A percentile compares a stretch with the other conserved stretches of the same genome.
phyloP scores from a whole-genome alignment of 352 stramenopile species.

The Phytophthora europaea region DNA sequence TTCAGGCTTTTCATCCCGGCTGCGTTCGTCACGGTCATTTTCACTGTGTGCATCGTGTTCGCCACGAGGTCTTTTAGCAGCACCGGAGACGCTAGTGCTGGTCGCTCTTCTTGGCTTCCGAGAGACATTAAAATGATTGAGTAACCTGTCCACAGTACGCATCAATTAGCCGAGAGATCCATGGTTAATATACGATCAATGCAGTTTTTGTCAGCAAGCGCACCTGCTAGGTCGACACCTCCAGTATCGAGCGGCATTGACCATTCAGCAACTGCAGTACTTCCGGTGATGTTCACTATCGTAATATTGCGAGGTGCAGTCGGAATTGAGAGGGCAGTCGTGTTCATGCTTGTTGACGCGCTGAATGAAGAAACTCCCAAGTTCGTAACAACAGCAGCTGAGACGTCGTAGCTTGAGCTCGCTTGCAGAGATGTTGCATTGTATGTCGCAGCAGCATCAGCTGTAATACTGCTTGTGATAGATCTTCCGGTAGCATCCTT shows the following conservation, averaged over 20 bases:
- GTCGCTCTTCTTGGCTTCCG: slow-evolving; percentile 23
- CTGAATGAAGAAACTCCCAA: slow-evolving; percentile 55
- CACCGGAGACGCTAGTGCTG: slow-evolving; percentile 20
- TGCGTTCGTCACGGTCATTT: slow-evolving; percentile 55
- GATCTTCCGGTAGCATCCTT: slow-evolving; percentile 31
- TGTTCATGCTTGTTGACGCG: slow-evolving; percentile 26
- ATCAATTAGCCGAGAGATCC: slow-evolving; percentile 1
- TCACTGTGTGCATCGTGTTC: slow-evolving; percentile 59
- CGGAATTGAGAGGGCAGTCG: slow-evolving; percentile 38
- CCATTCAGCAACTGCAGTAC: slow-evolving; percentile 50
- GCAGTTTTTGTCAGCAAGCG: neutral
- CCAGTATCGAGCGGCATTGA: slow-evolving; percentile 52
- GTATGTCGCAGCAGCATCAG: slow-evolving; percentile 36
- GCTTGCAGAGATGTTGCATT: slow-evolving; percentile 41
- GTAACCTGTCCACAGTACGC: slow-evolving; percentile 30
- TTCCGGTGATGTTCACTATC: slow-evolving; percentile 47
- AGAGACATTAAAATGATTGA: slow-evolving; percentile 28
- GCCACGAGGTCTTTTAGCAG: slow-evolving; percentile 44
- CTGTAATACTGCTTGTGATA: slow-evolving; percentile 24
- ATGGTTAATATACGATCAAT: neutral
- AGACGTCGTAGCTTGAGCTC: slow-evolving; percentile 44
- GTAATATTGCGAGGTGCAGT: slow-evolving; percentile 41
- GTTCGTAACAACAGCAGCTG: slow-evolving; percentile 51
- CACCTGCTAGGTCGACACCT: slow-evolving; percentile 55
- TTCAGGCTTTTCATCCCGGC: slow-evolving; percentile 34